Base-by-base conservation (phyloP, 768 basidiomycete genomes). In the Tubosaeta sp. region DNA sequence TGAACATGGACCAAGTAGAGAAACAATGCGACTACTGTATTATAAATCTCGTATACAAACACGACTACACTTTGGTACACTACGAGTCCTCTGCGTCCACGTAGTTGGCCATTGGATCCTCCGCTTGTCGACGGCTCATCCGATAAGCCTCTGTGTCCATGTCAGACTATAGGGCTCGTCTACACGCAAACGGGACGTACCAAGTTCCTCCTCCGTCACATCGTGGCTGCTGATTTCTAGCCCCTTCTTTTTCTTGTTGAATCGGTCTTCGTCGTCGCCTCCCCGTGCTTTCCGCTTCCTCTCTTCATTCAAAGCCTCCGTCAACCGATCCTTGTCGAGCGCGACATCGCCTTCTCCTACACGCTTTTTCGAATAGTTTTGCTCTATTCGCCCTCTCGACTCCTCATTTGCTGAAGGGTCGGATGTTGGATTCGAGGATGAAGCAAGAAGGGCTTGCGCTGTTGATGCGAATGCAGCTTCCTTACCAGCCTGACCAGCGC, bases 91-190 rank as follows among this genome's bases (percentile, higher is more conserved):
- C 82, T 39, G 67, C 57, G 66, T 93, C 93, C 45, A 90, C 77
- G 65, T 94, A 93, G 66, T 89, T 90, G 35, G 89, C 88, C 93
- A 96, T 96, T 4, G 93, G 93, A 68, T 96, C 93, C 51, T 93
- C 90, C 43, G 76, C 73, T 1, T 81, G 78, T 46, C 81, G 80
- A 57, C 78, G 79, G 25, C 67, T 77, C 80, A 92, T 84, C 51
- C 93, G 80, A 69, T 94, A 96, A n/a, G 88, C 90, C 86, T 96
- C 92, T 90, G 74, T 54, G 66, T 22, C 22, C 12, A 48, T 43
- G 29, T 24, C 13, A 25, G 44, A 60, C 64, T 34, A 46, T 32
- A 46, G 47, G 29, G 24, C 52, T 4, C 22, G 24, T 3, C 41
- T 22, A 45, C 46, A 51, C 48, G 30, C 22, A 14, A 12, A 42